Conservation (phyloP, 2,329 filamentous ascomycete species). For the Elsinoe ampelina region DNA sequence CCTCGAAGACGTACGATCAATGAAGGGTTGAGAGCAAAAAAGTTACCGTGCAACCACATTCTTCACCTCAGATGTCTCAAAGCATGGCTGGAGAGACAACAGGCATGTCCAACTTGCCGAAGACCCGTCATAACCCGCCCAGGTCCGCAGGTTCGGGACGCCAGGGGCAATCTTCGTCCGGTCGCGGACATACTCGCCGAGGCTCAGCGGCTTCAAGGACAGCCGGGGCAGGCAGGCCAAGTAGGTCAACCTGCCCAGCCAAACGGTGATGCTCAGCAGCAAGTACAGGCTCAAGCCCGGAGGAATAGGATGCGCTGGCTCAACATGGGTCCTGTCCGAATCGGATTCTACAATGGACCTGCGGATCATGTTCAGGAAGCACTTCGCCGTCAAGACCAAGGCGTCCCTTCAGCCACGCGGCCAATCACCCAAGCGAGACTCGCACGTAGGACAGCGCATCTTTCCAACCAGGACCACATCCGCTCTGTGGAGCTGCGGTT, state of each 20-base stretch:
- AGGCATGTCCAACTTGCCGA: slow-evolving; percentile 92
- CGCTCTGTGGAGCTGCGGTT: slow-evolving; percentile 60
- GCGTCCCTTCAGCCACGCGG: neutral
- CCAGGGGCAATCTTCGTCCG: slow-evolving; percentile 4
- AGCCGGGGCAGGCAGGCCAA: slow-evolving; percentile 22
- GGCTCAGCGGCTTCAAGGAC: slow-evolving; percentile 4
- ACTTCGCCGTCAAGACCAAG: slow-evolving; percentile 16
- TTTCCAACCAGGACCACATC: slow-evolving; percentile 44
- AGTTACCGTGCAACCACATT: slow-evolving; percentile 91
- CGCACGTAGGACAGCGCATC: slow-evolving; percentile 21
- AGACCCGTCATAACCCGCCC: slow-evolving; percentile 52
- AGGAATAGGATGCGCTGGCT: slow-evolving; percentile 40
- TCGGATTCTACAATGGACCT: slow-evolving; percentile 59
- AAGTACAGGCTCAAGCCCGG: slow-evolving; percentile 17
- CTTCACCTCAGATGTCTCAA: slow-evolving; percentile 89
- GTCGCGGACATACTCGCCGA: slow-evolving; percentile 2
- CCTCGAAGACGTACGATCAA: slow-evolving; percentile 39
- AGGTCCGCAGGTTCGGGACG: slow-evolving; percentile 13
- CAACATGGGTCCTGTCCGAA: slow-evolving; percentile 63
- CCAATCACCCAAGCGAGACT: slow-evolving; percentile 22
- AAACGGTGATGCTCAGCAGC: slow-evolving; percentile 9
- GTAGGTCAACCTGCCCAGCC: slow-evolving; percentile 32
- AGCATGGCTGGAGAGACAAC: slow-evolving; percentile 94
- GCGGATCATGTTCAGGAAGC: slow-evolving; percentile 37
- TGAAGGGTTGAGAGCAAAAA: slow-evolving; percentile 82